These are phyloP conservation scores for Paecilomyces sp. DNA, from an alignment of 2,329 filamentous ascomycete species.

Conservation along the genomic window DNA sequence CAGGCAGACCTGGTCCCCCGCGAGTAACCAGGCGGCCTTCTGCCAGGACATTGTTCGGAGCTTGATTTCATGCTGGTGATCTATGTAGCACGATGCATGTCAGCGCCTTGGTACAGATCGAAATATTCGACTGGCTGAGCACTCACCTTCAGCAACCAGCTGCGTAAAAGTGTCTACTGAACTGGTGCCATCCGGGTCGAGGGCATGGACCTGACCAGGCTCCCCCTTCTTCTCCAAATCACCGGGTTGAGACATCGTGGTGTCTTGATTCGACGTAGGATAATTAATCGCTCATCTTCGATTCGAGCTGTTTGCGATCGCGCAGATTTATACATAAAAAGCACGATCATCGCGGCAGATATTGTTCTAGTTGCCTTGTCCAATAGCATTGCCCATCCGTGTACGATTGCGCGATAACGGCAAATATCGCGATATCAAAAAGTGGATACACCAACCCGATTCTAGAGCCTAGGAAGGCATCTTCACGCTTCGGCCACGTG, in stretches of 20 bases:
- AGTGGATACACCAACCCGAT: neutral
- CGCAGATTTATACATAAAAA: neutral
- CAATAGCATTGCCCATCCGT: neutral
- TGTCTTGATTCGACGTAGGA: neutral
- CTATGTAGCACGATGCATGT: slow-evolving; percentile 12
- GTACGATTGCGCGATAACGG: neutral
- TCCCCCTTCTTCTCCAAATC: neutral
- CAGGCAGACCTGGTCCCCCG: slow-evolving; percentile 44
- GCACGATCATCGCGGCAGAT: neutral
- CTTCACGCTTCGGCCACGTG: neutral
- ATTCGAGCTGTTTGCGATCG: neutral
- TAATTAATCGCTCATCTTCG: neutral
- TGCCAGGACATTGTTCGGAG: slow-evolving; percentile 49
- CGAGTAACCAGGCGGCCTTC: slow-evolving; percentile 43
- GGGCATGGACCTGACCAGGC: neutral
- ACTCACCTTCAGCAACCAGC: slow-evolving; percentile 20
- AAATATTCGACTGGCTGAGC: neutral
- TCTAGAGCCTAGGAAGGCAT: neutral
- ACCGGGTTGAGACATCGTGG: neutral
- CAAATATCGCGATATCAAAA: neutral
- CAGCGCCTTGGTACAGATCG: neutral
- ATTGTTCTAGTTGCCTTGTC: neutral
- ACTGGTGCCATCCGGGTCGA: slow-evolving; percentile 3
- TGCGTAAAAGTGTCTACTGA: slow-evolving; percentile 14
- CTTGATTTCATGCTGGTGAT: slow-evolving; percentile 45